Percentiles rank a stretch among this genome's conserved stretches.
phyloP scores from a whole-genome alignment of 2,329 filamentous ascomycete genomes.

The Kalaharituber pfeilii region DNA sequence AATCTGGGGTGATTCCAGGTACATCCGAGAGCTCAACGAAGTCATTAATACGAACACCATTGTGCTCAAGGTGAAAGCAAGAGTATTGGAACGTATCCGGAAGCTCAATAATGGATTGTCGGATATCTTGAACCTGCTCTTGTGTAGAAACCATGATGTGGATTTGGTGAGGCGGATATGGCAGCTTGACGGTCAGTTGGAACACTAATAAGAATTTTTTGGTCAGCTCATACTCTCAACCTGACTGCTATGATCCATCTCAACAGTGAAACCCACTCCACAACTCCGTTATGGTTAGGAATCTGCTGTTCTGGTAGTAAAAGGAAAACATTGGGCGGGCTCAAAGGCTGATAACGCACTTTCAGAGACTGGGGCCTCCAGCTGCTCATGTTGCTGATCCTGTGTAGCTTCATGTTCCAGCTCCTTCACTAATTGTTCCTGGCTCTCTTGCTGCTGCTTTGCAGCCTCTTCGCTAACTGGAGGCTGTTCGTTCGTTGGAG shows the following conservation, averaged over 20 bases:
- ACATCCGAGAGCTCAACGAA: conserved; percentile 86
- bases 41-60: conserved; percentile 80
- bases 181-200: conserved; percentile 62
- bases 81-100: conserved; percentile 91
- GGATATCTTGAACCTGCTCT: conserved; percentile 93
- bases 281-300: too few relatives aligned
- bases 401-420: not conserved
- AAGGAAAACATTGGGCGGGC: not conserved
- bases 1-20: conserved; percentile 54
- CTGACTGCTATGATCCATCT: too few relatives aligned
- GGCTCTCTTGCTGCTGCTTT: not conserved
- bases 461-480: not conserved
- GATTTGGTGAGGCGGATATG: conserved; percentile 60
- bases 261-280: too few relatives aligned
- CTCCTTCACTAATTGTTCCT: not conserved
- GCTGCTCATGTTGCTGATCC: not conserved
- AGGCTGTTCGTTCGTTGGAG: not conserved
- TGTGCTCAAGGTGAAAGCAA: conserved; percentile 93
- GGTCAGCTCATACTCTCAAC: too few relatives aligned
- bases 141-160: conserved; percentile 80
- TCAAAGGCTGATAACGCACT: not conserved
- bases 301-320: too few relatives aligned
- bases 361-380: not conserved
- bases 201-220: conserved; percentile 39
- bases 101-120: conserved; percentile 87